phyloP scores from a whole-genome alignment of 805 yeast species.

The Millerozyma miso region DNA sequence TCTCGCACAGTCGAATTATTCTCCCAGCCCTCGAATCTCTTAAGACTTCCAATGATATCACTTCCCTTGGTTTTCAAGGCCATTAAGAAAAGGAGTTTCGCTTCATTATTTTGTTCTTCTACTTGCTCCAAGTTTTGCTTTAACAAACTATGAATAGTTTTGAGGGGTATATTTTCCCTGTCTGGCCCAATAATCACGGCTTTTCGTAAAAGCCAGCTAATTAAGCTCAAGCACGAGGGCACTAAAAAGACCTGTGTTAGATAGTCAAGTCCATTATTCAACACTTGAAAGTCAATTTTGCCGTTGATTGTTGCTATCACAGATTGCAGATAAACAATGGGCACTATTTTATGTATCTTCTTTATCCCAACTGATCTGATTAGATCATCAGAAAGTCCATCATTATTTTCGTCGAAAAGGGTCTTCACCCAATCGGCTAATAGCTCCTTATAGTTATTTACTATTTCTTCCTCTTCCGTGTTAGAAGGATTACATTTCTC shows the following conservation, averaged over 20 bases:
- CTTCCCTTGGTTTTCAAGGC: constrained; percentile 22
- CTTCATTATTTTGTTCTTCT: constrained; percentile 12
- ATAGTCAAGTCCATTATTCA: constrained; percentile 80
- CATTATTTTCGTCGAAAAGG: constrained; percentile 57
- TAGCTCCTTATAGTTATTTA: constrained; percentile 29
- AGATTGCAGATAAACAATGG: constrained; percentile 71
- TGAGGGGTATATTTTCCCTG: constrained; percentile 12
- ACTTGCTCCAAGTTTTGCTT: constrained; percentile 16
- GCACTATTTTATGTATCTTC: constrained; percentile 66
- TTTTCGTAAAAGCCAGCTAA: constrained; percentile 26
- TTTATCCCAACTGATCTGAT: constrained; percentile 61
- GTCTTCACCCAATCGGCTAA: constrained; percentile 71
- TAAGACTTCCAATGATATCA: constrained; percentile 7
- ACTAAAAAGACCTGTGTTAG: constrained; percentile 77
- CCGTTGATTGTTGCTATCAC: constrained; percentile 55
- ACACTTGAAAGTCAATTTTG: constrained; percentile 52
- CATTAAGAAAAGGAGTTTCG: constrained; percentile 18
- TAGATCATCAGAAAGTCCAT: constrained; percentile 82
- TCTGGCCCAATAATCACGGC: constrained; percentile 11
- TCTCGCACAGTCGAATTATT: constrained; percentile 7
- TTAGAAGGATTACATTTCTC: constrained; percentile 10
- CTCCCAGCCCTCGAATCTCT: constrained; percentile 7
- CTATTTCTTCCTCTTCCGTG: constrained; percentile 28
- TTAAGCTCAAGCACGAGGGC: constrained; percentile 40
- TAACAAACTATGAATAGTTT: constrained; percentile 22